Evolutionary conservation across 306 rosid genomes (phyloP), one percentile per base, ranked within the genome.

Genomic region (Mimosa bimucronata): DNA sequence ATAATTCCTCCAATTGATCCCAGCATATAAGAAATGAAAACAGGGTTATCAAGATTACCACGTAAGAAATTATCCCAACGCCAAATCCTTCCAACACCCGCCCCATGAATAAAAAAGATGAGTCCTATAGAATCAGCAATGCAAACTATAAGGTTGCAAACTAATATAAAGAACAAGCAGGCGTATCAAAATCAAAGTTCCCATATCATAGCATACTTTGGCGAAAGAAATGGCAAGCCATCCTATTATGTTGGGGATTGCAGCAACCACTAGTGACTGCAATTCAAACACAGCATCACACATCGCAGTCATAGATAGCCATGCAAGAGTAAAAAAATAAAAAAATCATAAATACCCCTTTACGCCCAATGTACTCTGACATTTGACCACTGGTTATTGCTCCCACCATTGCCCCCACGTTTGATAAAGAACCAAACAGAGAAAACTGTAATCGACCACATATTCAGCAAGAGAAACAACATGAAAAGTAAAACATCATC

Each of bases 21-120:
- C 71, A 41, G 53, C 28, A 82, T 46, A 16, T 71, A 72, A 60
- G 23, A 14, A 15, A 73, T 46, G 64, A 42, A 21, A 68, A 40
- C 65, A 41, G 18, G 70, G 48, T 53, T 18, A 48, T 46, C 50
- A 73, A 80, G 25, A 64, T 83, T 84, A 93, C 98, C 98, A 91
- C 92, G 70, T 93, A 93, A 62, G 98, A 93, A 78, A 93, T 89
- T 25, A 93, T 93, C 77, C 98, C 98, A 46, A 93, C 98, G 45
- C 98, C 98, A 86, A 93, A 93, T 76, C 98, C 98, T 93, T 88
- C 98, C 85, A 93, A 79, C 78, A 93, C 78, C 73, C 97, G 88
- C 77, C 98, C 98, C 97, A 93, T 88, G 85, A 77, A 93, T 71
- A 91, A 85, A 81, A 93, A 91, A 19, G 98, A 89, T 10, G 88